Conservation (phyloP, 176 grass and related monocot species). For the Carex parvula region DNA sequence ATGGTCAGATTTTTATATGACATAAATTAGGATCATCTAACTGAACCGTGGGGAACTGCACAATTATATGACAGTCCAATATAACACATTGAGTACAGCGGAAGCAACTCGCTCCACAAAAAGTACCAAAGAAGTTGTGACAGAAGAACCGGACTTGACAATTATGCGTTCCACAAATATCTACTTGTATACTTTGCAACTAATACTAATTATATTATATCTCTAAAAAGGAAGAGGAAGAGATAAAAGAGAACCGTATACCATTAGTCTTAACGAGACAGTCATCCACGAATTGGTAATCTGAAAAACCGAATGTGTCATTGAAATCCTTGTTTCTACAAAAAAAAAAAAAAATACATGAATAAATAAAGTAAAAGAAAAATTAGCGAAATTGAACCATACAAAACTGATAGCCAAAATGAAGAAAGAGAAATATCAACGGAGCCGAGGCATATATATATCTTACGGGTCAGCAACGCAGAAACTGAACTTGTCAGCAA, state of each 20-base stretch:
- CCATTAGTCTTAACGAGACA: conserved; percentile 43
- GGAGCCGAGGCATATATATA: too few relatives aligned
- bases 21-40: neutral
- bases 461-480: conserved; percentile 5
- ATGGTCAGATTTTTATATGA: neutral
- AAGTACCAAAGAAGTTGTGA: neutral
- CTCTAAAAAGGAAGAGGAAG: neutral
- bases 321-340: conserved; percentile 49
- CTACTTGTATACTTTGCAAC: neutral
- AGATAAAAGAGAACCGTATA: conserved; percentile 3
- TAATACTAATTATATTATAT: neutral
- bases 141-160: neutral
- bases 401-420: neutral
- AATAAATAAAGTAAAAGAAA: neutral
- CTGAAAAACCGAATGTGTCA: conserved; percentile 43
- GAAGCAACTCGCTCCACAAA: neutral
- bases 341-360: neutral
- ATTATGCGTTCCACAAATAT: neutral
- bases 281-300: conserved; percentile 34
- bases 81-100: neutral
- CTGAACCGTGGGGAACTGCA: neutral
- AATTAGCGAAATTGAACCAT: neutral
- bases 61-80: neutral
- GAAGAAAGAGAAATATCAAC: neutral
- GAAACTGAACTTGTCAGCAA: conserved; percentile 13